These are phyloP conservation scores for Ceratocystis albifundus DNA, from an alignment of 2,329 filamentous ascomycete species.

Conservation along the genomic window DNA sequence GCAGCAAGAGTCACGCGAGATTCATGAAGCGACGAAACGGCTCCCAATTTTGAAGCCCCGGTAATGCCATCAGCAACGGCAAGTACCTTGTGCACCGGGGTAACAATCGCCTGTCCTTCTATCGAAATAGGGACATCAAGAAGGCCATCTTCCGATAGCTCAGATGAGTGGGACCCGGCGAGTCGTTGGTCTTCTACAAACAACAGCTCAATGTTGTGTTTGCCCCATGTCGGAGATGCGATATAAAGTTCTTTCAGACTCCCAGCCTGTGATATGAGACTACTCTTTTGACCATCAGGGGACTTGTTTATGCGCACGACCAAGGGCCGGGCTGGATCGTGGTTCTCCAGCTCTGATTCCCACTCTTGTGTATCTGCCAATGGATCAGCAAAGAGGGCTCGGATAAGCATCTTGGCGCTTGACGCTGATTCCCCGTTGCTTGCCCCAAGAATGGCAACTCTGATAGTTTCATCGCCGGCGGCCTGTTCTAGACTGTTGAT, in stretches of 20 bases:
- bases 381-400: constrained; percentile 59
- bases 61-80: constrained; percentile 61
- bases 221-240: constrained; percentile 50
- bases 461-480: constrained; percentile 45
- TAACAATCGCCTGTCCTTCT: constrained; percentile 29
- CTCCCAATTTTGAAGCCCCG: constrained; percentile 47
- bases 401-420: constrained; percentile 53
- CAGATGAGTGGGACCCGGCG: constrained; percentile 24
- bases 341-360: constrained; percentile 50
- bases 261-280: constrained; percentile 18
- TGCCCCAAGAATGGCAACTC: constrained; percentile 47
- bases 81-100: constrained; percentile 74
- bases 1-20: constrained; percentile 41
- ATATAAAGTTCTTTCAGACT: constrained; percentile 44
- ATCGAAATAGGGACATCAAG: constrained; percentile 41
- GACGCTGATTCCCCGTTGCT: constrained; percentile 31
- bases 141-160: constrained; percentile 47
- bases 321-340: constrained; percentile 45
- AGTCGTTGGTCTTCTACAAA: constrained; percentile 41
- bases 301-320: constrained; percentile 46
- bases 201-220: constrained; percentile 53
- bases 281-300: constrained; percentile 26
- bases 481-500: constrained; percentile 50
- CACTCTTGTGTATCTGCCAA: constrained; percentile 50
- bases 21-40: constrained; percentile 33